phyloP scores from a whole-genome alignment of 2,329 filamentous ascomycete species.

The Cordyceps farinosa region DNA sequence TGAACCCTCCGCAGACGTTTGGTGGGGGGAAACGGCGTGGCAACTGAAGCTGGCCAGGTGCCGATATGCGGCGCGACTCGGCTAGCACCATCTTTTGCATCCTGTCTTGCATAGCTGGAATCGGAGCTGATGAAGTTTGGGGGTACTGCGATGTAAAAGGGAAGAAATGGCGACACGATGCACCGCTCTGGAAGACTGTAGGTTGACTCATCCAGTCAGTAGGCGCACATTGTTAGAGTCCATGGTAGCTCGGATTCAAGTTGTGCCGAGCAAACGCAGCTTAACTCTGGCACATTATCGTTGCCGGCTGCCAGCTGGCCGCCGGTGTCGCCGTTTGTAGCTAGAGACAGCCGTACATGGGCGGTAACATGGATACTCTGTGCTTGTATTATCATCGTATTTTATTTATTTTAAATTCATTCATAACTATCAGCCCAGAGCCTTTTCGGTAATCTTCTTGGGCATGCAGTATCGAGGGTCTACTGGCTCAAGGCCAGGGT shows the following conservation, averaged over 20 bases:
- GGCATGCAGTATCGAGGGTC: slow-evolving; percentile 89
- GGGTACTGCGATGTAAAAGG: not conserved
- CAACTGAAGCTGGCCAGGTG: not conserved
- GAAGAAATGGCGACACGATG: not conserved
- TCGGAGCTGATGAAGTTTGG: not conserved
- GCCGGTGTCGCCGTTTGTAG: not conserved
- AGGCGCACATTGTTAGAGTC: not conserved
- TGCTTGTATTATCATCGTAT: not conserved
- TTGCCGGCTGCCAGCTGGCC: slow-evolving; percentile 4
- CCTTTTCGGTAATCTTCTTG: slow-evolving; percentile 58
- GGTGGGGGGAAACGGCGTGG: slow-evolving; percentile 10
- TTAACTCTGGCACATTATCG: no score
- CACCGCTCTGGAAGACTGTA: not conserved
- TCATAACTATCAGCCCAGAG: slow-evolving; percentile 40
- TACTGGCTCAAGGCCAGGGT: slow-evolving; percentile 72
- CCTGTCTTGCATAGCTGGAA: not conserved
- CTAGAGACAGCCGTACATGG: not conserved
- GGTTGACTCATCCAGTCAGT: not conserved
- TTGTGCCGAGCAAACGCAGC: not conserved
- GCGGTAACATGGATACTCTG: no score
- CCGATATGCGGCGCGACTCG: not conserved
- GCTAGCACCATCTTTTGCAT: not conserved
- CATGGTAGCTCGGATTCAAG: not conserved
- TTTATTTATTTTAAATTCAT: not conserved
- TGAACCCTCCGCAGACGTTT: not conserved